These are phyloP conservation scores for Cystofilobasidium bisporidii DNA, from an alignment of 768 basidiomycete species.

Conservation along the genomic window DNA sequence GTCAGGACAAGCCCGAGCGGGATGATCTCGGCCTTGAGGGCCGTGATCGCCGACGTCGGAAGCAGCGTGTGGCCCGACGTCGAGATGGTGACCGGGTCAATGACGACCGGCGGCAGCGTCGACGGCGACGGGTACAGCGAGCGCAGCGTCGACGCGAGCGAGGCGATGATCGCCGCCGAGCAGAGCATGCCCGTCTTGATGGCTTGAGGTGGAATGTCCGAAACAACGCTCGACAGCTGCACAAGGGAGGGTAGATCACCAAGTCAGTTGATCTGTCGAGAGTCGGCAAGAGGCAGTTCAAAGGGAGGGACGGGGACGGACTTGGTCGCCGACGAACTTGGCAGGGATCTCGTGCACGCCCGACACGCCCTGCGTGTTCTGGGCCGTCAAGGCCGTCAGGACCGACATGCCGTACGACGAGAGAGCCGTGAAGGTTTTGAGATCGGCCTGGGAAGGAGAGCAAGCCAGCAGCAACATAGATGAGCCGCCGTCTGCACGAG, in stretches of 20 bases:
- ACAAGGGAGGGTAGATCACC: neutral
- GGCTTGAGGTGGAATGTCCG: constrained; percentile 59
- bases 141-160: constrained; percentile 50
- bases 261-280: neutral
- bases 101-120: constrained; percentile 49
- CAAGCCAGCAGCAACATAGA: too few relatives aligned
- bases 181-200: constrained; percentile 89
- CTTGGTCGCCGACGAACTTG: constrained; percentile 66
- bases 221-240: constrained; percentile 60
- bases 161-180: constrained; percentile 49
- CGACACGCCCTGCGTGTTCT: constrained; percentile 78
- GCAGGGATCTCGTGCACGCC: constrained; percentile 59
- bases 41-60: constrained; percentile 54
- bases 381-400: constrained; percentile 76
- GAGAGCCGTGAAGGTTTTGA: constrained; percentile 71
- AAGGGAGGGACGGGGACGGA: constrained; percentile 32
- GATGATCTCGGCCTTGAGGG: constrained; percentile 55
- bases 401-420: constrained; percentile 71
- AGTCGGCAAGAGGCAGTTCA: neutral
- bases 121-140: constrained; percentile 38
- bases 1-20: constrained; percentile 66
- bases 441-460: constrained; percentile 57
- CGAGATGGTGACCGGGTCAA: constrained; percentile 85
- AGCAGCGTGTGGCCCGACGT: constrained; percentile 78
- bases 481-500: too few relatives aligned